Conservation (phyloP, 2,329 filamentous ascomycete genomes). For the Septoria linicola region DNA sequence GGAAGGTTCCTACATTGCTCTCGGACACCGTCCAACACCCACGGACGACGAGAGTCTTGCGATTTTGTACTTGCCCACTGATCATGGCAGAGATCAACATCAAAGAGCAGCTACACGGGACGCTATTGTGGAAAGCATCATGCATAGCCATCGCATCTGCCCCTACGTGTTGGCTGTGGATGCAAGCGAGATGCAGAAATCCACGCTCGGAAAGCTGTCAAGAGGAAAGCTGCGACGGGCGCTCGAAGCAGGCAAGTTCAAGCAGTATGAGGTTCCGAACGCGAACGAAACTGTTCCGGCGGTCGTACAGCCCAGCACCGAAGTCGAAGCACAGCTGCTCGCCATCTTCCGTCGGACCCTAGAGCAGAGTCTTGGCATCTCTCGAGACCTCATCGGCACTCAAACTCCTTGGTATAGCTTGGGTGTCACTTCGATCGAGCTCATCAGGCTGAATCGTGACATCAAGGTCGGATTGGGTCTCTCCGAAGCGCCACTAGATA, state of each 20-base stretch:
- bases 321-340: slow-evolving; percentile 4
- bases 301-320: not conserved
- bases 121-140: not conserved
- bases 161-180: slow-evolving; percentile 9
- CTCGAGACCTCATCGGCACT: not conserved
- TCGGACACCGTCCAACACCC: not conserved
- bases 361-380: not conserved
- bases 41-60: slow-evolving; percentile 3
- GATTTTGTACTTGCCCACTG: slow-evolving; percentile 2
- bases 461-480: not conserved
- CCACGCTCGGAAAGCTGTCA: slow-evolving; percentile 25
- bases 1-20: not conserved
- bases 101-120: not conserved
- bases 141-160: slow-evolving; percentile 5
- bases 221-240: slow-evolving; percentile 17
- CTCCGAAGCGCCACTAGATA: slow-evolving; percentile 6
- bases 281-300: not conserved
- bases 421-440: slow-evolving; percentile 11
- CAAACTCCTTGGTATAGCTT: slow-evolving; percentile 11
- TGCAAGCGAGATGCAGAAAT: slow-evolving; percentile 17
- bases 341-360: slow-evolving; percentile 8
- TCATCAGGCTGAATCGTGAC: slow-evolving; percentile 7
- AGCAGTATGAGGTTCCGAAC: slow-evolving; percentile 3
- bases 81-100: not conserved
- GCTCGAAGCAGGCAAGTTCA: slow-evolving; percentile 12